phyloP scores from a whole-genome alignment of 139 green algal genomes.

The Chlamydomonas urium region DNA sequence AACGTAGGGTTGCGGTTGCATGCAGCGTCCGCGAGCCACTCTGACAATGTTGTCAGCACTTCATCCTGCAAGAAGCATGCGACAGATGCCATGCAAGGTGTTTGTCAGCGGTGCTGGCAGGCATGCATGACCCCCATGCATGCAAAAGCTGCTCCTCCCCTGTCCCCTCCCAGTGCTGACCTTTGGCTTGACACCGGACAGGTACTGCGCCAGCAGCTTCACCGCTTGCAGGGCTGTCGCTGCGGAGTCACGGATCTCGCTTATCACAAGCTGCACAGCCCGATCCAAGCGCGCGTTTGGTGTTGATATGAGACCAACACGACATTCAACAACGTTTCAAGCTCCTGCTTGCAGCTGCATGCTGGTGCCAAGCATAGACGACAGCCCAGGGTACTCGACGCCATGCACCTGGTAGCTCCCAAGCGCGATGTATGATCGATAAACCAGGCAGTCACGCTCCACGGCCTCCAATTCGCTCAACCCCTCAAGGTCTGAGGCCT shows the following conservation, averaged over 20 bases:
- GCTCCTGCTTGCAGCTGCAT: too few relatives aligned
- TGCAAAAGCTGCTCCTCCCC: too few relatives aligned
- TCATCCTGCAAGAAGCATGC: constrained; percentile 42
- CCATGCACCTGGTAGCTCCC: constrained; percentile 84
- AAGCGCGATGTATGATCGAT: constrained; percentile 93
- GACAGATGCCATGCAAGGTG: too few relatives aligned
- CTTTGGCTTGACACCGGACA: constrained; percentile 47
- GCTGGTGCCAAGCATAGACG: too few relatives aligned
- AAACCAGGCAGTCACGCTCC: constrained; percentile 83
- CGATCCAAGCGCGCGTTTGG: too few relatives aligned
- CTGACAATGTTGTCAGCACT: constrained; percentile 54
- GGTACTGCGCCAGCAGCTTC: constrained; percentile 83
- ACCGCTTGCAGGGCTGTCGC: constrained; percentile 81
- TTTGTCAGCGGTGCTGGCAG: too few relatives aligned
- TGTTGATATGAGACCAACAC: too few relatives aligned
- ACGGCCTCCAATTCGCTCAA: constrained; percentile 70
- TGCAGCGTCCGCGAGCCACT: constrained; percentile 74
- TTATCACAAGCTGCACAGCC: constrained; percentile 92
- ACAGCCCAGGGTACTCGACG: too few relatives aligned
- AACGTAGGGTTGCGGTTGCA: constrained; percentile 71
- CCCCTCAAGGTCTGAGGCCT: constrained; percentile 70
- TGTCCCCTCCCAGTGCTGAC: too few relatives aligned
- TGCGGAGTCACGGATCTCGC: constrained; percentile 72
- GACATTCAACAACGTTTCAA: too few relatives aligned
- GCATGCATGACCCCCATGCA: too few relatives aligned